Conservation (phyloP, 495 filamentous ascomycete species). For the Delitschia confertaspora region DNA sequence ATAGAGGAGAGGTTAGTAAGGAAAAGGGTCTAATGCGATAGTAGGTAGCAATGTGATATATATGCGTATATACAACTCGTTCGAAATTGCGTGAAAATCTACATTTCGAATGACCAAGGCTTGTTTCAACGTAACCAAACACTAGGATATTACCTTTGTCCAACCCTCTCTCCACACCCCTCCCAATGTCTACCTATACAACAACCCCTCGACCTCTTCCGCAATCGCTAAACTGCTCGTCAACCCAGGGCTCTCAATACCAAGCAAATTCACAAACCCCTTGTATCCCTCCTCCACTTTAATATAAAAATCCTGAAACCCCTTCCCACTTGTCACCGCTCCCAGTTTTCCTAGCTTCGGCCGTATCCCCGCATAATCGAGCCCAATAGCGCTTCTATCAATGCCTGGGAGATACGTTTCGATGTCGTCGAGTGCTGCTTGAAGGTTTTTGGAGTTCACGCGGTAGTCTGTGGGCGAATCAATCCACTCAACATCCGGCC, state of each 20-base stretch:
- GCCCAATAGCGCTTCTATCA: constrained; percentile 52
- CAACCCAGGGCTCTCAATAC: constrained; percentile 91
- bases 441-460: constrained; percentile 48
- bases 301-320: constrained; percentile 81
- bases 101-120: too few relatives aligned
- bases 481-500: constrained; percentile 94
- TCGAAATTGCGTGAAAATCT: too few relatives aligned
- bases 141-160: not conserved
- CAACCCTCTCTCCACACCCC: not conserved
- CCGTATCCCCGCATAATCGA: constrained; percentile 86
- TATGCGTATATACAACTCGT: too few relatives aligned
- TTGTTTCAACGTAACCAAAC: too few relatives aligned
- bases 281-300: constrained; percentile 67
- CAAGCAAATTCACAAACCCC: constrained; percentile 87
- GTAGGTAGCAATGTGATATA: too few relatives aligned
- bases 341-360: constrained; percentile 66
- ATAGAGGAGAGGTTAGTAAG: too few relatives aligned
- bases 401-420: constrained; percentile 67
- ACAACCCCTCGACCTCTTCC: constrained; percentile 64
- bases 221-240: constrained; percentile 85
- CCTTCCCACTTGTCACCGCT: constrained; percentile 46
- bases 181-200: constrained; percentile 60
- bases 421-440: constrained; percentile 65
- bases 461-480: constrained; percentile 51
- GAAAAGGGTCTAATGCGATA: too few relatives aligned